A percentile compares a stretch with the other conserved stretches of the same genome.
Evolutionary conservation across 2,329 filamentous ascomycete genomes (phyloP).

Genomic region (Pseudovirgaria hyperparasitica): DNA sequence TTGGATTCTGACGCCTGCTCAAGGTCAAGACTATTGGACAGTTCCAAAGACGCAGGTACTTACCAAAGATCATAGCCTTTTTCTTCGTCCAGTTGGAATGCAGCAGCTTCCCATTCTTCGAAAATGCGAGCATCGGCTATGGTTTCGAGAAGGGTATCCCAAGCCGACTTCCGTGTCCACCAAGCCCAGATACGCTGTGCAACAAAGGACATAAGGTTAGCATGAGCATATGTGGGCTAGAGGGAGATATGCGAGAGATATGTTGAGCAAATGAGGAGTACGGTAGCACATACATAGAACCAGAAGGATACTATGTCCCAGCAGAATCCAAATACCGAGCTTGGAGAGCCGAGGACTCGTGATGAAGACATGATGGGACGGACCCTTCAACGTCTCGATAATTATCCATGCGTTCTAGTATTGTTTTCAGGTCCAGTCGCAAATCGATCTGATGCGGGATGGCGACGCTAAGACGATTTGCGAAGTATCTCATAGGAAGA

Average conservation of each 20-base stretch:
- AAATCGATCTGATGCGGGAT: too few relatives aligned
- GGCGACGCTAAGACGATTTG: too few relatives aligned
- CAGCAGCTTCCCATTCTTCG: constrained; percentile 80
- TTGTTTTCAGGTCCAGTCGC: too few relatives aligned
- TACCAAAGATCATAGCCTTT: constrained; percentile 74
- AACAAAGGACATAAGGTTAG: constrained; percentile 5
- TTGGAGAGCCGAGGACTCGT: too few relatives aligned
- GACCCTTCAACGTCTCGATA: too few relatives aligned
- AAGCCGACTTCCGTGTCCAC: constrained; percentile 52
- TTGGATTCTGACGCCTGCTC: constrained; percentile 64
- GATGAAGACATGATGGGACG: too few relatives aligned
- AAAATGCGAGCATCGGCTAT: constrained; percentile 56
- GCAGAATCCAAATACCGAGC: too few relatives aligned
- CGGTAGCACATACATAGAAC: too few relatives aligned
- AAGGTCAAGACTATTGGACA: constrained; percentile 1
- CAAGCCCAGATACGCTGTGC: constrained; percentile 53
- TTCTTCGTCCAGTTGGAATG: constrained; percentile 67
- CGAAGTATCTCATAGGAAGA: too few relatives aligned
- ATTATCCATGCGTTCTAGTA: too few relatives aligned
- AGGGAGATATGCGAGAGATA: not conserved
- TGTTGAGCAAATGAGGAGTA: too few relatives aligned
- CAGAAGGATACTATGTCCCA: too few relatives aligned
- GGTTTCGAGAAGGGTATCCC: constrained; percentile 52
- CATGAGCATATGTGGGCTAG: not conserved
- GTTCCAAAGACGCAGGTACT: constrained; percentile 6